These are phyloP conservation scores for Pyrenochaeta sp. DNA, from an alignment of 2,329 filamentous ascomycete species.

Conservation along the genomic window DNA sequence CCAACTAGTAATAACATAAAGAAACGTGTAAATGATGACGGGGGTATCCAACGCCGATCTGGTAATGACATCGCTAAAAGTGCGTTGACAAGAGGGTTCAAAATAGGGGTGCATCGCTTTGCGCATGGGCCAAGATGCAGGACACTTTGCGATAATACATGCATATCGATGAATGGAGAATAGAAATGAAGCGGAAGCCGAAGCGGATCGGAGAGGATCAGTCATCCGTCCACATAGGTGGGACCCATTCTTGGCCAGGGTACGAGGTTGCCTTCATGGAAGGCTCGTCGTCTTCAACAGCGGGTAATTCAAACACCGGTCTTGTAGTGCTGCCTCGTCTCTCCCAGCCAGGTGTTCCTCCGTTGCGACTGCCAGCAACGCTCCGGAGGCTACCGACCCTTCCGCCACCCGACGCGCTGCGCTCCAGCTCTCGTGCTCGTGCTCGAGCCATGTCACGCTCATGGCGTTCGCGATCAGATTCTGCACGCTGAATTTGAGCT, in stretches of 20 bases:
- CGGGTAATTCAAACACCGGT: slow-evolving; percentile 44
- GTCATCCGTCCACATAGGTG: slow-evolving; percentile 51
- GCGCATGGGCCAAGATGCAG: not conserved
- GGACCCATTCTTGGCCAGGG: slow-evolving; percentile 76
- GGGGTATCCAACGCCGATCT: slow-evolving; percentile 32
- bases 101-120: not conserved
- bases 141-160: not conserved
- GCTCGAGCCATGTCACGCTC: slow-evolving; percentile 42
- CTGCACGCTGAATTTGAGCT: slow-evolving; percentile 36
- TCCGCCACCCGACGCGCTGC: slow-evolving; percentile 42
- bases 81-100: slow-evolving; percentile 1
- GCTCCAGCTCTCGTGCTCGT: slow-evolving; percentile 44
- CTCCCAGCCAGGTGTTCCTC: slow-evolving; percentile 37
- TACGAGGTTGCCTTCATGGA: slow-evolving; percentile 74
- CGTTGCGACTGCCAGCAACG: slow-evolving; percentile 36
- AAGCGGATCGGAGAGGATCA: slow-evolving; percentile 13
- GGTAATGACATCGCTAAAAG: slow-evolving; percentile 11
- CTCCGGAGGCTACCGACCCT: slow-evolving; percentile 44
- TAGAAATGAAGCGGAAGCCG: not conserved
- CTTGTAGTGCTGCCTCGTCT: slow-evolving; percentile 27
- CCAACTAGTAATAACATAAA: not conserved
- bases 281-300: slow-evolving; percentile 58
- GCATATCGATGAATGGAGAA: not conserved
- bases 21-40: slow-evolving; percentile 6
- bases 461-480: slow-evolving; percentile 32